Base-by-base conservation (phyloP, 2,329 filamentous ascomycete species). In the Aspergillus quadricinctus region DNA sequence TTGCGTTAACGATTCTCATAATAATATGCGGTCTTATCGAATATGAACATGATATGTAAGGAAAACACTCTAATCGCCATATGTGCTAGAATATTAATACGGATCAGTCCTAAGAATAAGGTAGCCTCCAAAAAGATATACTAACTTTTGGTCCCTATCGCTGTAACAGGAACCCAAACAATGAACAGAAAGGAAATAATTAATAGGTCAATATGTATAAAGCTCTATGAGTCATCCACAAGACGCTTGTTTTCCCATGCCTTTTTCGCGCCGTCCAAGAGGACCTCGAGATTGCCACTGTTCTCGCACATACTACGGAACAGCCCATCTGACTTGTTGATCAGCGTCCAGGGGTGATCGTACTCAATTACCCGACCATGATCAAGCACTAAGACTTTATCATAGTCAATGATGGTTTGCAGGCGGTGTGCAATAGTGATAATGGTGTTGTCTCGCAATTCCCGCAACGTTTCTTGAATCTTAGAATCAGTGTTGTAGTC, bases 401-500 rank as follows among this genome's bases (percentile, higher is more conserved):
- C 94, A 69, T 97, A 99, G 72, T 99, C 94, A 28, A 94, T 92
- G 73, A 99, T 97, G 0, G 94, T 99, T 71, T 96, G 92, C 61
- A 99, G 80, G 19, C 94, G 86, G 75, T 99, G 94, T 0, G 94
- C 94, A 68, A 99, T 97, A 0, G 94, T 97, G 70, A 97, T 90
- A 58, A 95, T 96, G 0, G 94, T 99, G 72, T 92, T 90, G 29
- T 75, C 81, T 62, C 87, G 88, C 65, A 97, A 83, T 72, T 96
- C 89, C n/a, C 92, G 88, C 59, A 99, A 92, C 0, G 94, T 97
- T 66, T 90, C 91, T 75, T 99, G 94, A 64, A 99, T 97, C 78
- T 96, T 97, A 50, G 88, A 82, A 68, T 99, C 94, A 1, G 94
- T 99, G 4, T 87, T 88, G 75, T 97, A 97, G 76, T 99, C 94